A percentile compares a stretch with the other conserved stretches of the same genome.
Conservation (phyloP, 2,329 filamentous ascomycete genomes). For the Ilyonectria destructans region DNA sequence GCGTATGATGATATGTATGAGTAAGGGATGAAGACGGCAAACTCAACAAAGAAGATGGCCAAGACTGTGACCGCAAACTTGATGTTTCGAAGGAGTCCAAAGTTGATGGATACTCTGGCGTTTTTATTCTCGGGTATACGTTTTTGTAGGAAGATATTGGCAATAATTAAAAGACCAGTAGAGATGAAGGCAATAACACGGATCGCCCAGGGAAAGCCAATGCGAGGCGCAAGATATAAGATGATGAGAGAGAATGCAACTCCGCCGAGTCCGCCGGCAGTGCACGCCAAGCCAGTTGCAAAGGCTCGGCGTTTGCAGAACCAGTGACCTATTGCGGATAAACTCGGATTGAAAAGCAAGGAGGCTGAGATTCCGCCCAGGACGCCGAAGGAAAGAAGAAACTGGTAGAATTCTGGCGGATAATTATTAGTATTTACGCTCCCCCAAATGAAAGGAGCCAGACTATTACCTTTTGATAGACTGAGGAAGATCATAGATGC, state of each 20-base stretch:
- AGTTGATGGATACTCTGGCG: slow-evolving; percentile 63
- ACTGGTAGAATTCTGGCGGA: slow-evolving; percentile 76
- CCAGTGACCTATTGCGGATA: slow-evolving; percentile 79
- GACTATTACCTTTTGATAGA: slow-evolving; percentile 64
- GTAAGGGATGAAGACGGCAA: slow-evolving; percentile 38
- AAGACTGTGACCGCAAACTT: slow-evolving; percentile 68
- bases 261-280: slow-evolving; percentile 75
- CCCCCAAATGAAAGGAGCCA: background rate
- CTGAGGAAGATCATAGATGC: slow-evolving; percentile 72
- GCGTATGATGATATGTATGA: slow-evolving; percentile 37
- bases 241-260: slow-evolving; percentile 64
- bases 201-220: slow-evolving; percentile 54
- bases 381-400: slow-evolving; percentile 79
- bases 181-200: slow-evolving; percentile 52
- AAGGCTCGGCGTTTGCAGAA: slow-evolving; percentile 72
- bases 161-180: slow-evolving; percentile 48
- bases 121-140: slow-evolving; percentile 66
- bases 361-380: slow-evolving; percentile 77
- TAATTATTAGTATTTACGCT: background rate
- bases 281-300: slow-evolving; percentile 79
- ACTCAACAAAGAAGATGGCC: slow-evolving; percentile 63
- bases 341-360: slow-evolving; percentile 79
- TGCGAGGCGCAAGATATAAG: slow-evolving; percentile 43
- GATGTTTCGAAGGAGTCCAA: slow-evolving; percentile 66
- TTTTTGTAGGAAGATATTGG: slow-evolving; percentile 53